Evolutionary conservation across 345 rosid species (phyloP), one percentile per base, ranked within the genome.

Genomic region (Eucalyptus shirleyi): DNA sequence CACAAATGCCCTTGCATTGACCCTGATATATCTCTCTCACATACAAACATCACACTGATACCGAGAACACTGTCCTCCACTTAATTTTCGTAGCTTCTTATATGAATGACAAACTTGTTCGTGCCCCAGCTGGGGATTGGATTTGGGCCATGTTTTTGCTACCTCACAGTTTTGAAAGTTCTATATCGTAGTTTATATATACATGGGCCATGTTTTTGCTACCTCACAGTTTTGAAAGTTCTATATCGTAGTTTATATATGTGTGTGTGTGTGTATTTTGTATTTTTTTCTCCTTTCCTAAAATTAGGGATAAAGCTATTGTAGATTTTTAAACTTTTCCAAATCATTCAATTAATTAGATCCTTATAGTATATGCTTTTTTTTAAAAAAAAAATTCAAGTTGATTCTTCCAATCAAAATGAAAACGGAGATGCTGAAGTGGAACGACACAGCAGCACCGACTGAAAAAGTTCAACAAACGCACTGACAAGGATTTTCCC

Each of bases 31-130:
- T 67, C 12, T n/a, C 12, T n/a, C 77, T 67, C 11, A n/a, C 21
- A 4, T 67, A 30, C 23, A 16, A 53, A 53, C 19, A 32, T 34
- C 81, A 69, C 24, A 17, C 1, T 6, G 4, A 34, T 69, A 10
- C 6, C 0, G 3, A 69, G 24, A 56, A 53, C 2, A 53, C 1
- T 19, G 1, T 8, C 26, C 59, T 53, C 5, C 1, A 1, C 59
- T 53, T 53, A 7, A 55, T 55, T 55, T 55, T 8, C 5, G 0
- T 55, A 55, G 1, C 60, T 5, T 55, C 59, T 53, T 21, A 2
- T 3, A 6, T 19, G 23, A 53, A 53, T 18, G 9, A 3, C 59
- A 53, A 53, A 53, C 8, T 16, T 51, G 17, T 62, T 6, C 1
- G 0, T 14, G 72, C 10, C 32, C 72, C 16, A 14, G 72, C 7